Percentiles rank a stretch among this genome's conserved stretches.
These are phyloP conservation scores for Aureobasidium uvarum DNA, from an alignment of 2,329 filamentous ascomycete genomes.

Conservation along the genomic window DNA sequence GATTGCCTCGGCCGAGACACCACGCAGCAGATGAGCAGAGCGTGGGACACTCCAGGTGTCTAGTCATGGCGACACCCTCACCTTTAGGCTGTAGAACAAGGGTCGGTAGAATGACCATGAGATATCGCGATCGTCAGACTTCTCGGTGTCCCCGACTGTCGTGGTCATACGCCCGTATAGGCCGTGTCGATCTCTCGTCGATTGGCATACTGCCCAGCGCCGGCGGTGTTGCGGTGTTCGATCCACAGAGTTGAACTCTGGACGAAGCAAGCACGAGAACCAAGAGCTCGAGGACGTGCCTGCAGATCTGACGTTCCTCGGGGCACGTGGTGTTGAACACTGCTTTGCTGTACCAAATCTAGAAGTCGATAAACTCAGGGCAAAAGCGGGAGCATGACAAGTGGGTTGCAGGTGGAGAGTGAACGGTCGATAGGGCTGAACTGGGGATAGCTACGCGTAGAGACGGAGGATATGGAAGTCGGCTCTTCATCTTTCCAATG, in stretches of 20 bases:
- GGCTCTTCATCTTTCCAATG: background rate
- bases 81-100: background rate
- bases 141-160: background rate
- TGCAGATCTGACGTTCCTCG: slow-evolving; percentile 13
- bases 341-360: slow-evolving; percentile 2
- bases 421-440: slow-evolving; percentile 21
- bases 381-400: slow-evolving; percentile 16
- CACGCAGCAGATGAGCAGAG: background rate
- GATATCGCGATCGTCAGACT: background rate
- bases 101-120: background rate
- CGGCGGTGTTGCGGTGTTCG: slow-evolving; percentile 2
- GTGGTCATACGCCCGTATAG: background rate
- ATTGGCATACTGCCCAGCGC: background rate
- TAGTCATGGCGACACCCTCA: background rate
- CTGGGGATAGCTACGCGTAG: no score
- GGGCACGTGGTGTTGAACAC: slow-evolving; percentile 10
- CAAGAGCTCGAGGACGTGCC: background rate
- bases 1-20: background rate
- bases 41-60: background rate
- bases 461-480: background rate
- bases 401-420: background rate
- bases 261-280: background rate
- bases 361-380: background rate
- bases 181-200: background rate
- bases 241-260: background rate